Base-by-base conservation (phyloP, 1,139 yeast genomes). In the Hansenula sp. region DNA sequence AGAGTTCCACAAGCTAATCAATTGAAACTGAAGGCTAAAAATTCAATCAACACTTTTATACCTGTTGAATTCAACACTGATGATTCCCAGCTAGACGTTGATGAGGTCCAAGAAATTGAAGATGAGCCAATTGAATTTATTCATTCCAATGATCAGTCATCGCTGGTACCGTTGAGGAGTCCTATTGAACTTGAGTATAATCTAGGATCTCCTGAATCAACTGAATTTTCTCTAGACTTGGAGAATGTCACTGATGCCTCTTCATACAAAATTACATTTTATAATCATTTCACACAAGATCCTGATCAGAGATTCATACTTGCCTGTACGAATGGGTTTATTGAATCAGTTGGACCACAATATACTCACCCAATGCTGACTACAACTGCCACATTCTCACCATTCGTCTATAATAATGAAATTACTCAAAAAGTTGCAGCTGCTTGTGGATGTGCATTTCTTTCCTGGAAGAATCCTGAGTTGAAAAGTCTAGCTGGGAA, bases 261-360 rank as follows among this genome's bases (percentile, higher is more conserved):
- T 8, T 11, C 26, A 24, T 14, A 6, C 12, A 9, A 14, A 3
- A 11, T 19, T 9, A 17, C 17, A n/a, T 16, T 21, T 6, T 6
- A n/a, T 11, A 21, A 5, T 29, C 20, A 21, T 3, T 20, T 38
- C n/a, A n/a, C n/a, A 11, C 12, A 22, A 10, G 24, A 29, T 38
- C 19, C 13, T 12, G 56, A 60, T 13, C 61, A 61, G 30, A 53
- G 55, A 0, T 48, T 52, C 38, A 45, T 63, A 26, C 51, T 59
- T 43, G 64, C 65, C 6, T 68, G 69, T 44, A 57, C 62, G 17
- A 56, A 58, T 39, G 58, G 60, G 6, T 68, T 68, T 44, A 61
- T 71, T 42, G 61, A 61, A 2, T 52, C 64, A n/a, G 53, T 68
- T 12, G 67, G 72, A 0, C 69, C 73, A 0, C 73, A 69, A 34